These are phyloP conservation scores for Chrysopogon serrulatus DNA, from an alignment of 176 grass and related monocot genomes.

Conservation along the genomic window DNA sequence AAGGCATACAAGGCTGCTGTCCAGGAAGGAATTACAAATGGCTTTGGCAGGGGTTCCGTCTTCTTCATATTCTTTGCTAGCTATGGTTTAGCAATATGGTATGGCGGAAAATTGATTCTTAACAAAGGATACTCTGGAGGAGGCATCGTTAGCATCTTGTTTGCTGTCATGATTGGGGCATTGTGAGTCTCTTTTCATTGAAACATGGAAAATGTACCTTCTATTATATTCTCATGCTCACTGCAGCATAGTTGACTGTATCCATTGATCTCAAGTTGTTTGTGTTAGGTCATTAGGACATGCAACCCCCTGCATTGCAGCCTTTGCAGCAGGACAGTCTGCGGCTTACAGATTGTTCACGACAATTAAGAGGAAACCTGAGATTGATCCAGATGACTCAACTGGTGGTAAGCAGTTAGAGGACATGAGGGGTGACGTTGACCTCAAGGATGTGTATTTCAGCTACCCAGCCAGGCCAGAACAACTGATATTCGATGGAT, in stretches of 20 bases:
- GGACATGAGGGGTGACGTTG: not conserved
- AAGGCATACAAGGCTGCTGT: not conserved
- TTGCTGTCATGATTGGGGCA: not conserved
- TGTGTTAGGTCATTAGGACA: not conserved
- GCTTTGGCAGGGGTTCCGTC: not conserved
- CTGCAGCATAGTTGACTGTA: not conserved
- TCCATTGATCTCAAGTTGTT: not conserved
- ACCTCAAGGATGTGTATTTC: not conserved
- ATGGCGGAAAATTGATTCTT: not conserved
- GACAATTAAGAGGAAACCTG: not conserved
- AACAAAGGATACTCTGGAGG: not conserved
- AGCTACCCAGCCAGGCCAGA: not conserved
- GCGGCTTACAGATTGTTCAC: not conserved
- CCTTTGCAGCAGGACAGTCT: not conserved
- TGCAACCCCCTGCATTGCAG: not conserved
- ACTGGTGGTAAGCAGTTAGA: not conserved
- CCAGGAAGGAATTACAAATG: not conserved
- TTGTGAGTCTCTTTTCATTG: not conserved
- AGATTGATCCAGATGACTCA: not conserved
- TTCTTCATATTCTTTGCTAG: not conserved
- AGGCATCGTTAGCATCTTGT: not conserved
- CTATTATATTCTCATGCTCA: not conserved
- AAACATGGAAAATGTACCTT: not conserved
- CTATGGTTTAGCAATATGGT: slow-evolving; percentile 2
- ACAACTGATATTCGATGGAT: not conserved